These are phyloP conservation scores for Apiotrichum laibachii DNA, from an alignment of 1,284 basidiomycete species.

Conservation along the genomic window DNA sequence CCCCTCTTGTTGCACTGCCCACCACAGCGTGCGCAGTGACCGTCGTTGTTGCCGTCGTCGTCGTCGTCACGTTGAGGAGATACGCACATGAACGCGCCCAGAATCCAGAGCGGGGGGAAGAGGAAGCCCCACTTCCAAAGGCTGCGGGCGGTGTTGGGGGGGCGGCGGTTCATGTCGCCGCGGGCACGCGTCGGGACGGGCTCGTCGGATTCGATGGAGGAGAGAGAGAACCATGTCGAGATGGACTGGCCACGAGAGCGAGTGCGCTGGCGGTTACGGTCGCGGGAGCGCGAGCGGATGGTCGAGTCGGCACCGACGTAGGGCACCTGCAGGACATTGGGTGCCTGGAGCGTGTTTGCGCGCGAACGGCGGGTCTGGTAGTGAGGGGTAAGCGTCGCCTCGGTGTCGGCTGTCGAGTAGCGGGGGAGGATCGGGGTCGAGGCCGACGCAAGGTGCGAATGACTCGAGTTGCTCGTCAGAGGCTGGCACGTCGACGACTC, in stretches of 20 bases:
- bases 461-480: too few relatives aligned
- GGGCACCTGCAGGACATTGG: too few relatives aligned
- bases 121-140: slow-evolving; percentile 46
- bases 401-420: neutral
- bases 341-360: neutral
- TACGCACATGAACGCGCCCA: slow-evolving; percentile 41
- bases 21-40: neutral
- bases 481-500: too few relatives aligned
- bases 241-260: neutral
- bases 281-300: neutral
- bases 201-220: too few relatives aligned
- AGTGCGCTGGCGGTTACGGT: neutral
- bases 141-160: slow-evolving; percentile 38
- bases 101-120: slow-evolving; percentile 42
- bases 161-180: slow-evolving; percentile 19
- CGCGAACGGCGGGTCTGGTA: neutral
- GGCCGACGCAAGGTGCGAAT: neutral
- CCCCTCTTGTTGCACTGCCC: neutral
- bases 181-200: neutral
- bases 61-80: neutral
- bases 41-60: neutral
- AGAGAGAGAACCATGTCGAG: neutral
- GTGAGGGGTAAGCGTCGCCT: neutral
- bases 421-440: slow-evolving; percentile 8
- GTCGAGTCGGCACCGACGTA: too few relatives aligned